Base-by-base conservation (phyloP, 2,329 filamentous ascomycete genomes). In the Sclerotinia nivalis region DNA sequence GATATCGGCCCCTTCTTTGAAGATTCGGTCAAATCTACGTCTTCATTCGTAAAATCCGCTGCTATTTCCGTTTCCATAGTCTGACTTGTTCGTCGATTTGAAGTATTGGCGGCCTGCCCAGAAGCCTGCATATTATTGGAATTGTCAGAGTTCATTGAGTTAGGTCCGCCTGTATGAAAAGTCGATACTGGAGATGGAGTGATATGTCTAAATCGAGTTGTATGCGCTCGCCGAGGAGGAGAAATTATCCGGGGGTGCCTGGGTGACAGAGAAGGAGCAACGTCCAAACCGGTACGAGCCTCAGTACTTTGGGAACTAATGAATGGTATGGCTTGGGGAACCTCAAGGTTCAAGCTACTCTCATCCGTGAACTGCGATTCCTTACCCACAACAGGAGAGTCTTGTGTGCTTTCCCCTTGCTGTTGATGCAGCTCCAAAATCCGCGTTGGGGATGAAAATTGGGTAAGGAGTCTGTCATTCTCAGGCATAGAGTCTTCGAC, bases 401-500 rank as follows among this genome's bases (percentile, higher is more conserved):
- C 74, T 0, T 31, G 79, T 73, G 65, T 64, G 22, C 72, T 78
- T 50, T 78, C 78, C 34, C 76, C 77, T 12, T 73, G 73, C 64
- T 83, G 82, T 4, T 86, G 78, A 70, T 84, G 86, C 34, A 82
- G 81, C 70, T 86, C 82, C 15, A 88, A 74, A 0, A 86, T 78
- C 52, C 84, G 81, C 1, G 83, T 84, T 0, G 87, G 86, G 0
- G 87, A 85, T 25, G 79, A 81, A 34, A 81, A 80, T 20, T 75
- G 75, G 2, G 75, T 61, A 0, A 81, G 71, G 0, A 74, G 71
- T 18, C 78, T 64, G 75, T 79, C 72, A 67, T 80, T 79, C 10
- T 80, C 76, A 0, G 82, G 84, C 72, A 87, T 84, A 0, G 87
- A 89, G 74, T 89, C 87, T 13, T 81, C 82, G 28, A 89, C 81